Percentiles rank a stretch among this genome's conserved stretches.
Conservation (phyloP, 192 early-diverging fungal genomes). For the Backusella luteola region DNA sequence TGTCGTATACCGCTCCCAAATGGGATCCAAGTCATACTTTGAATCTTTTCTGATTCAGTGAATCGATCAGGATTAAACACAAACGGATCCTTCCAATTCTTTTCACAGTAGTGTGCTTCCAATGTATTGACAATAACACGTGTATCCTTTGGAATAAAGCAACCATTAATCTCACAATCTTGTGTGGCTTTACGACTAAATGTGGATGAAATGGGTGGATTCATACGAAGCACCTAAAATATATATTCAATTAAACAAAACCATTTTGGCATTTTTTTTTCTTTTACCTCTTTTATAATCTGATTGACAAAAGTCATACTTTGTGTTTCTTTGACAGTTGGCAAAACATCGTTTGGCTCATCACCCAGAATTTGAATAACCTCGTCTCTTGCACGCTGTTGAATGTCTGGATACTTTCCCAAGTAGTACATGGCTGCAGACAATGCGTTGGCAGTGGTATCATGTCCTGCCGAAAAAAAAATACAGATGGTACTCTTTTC, state of each 20-base stretch:
- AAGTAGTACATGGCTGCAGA: constrained; percentile 43
- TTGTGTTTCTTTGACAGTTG: constrained; percentile 1
- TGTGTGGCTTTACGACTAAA: neutral
- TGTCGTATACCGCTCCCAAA: constrained; percentile 57
- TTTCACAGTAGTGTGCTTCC: constrained; percentile 15
- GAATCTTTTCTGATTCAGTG: constrained; percentile 5
- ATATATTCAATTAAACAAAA: too few species aligned
- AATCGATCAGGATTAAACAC: constrained; percentile 31
- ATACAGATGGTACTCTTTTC: constrained; percentile 25
- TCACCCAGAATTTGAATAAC: constrained; percentile 16
- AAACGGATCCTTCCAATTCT: constrained; percentile 11
- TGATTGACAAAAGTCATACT: constrained; percentile 14
- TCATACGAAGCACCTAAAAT: neutral
- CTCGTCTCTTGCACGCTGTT: constrained; percentile 21
- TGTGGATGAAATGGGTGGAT: neutral
- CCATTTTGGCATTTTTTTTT: too few species aligned
- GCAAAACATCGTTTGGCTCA: neutral
- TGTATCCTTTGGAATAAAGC: constrained; percentile 21
- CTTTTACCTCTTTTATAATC: constrained; percentile 20
- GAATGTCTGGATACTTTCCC: constrained; percentile 33
- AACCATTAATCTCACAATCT: neutral
- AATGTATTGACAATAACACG: constrained; percentile 5
- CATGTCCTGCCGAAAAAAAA: constrained; percentile 57
- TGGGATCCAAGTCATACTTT: constrained; percentile 46
- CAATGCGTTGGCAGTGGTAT: constrained; percentile 28